Conservation (phyloP, 345 rosid genomes). For the Odontarrhena argentea region DNA sequence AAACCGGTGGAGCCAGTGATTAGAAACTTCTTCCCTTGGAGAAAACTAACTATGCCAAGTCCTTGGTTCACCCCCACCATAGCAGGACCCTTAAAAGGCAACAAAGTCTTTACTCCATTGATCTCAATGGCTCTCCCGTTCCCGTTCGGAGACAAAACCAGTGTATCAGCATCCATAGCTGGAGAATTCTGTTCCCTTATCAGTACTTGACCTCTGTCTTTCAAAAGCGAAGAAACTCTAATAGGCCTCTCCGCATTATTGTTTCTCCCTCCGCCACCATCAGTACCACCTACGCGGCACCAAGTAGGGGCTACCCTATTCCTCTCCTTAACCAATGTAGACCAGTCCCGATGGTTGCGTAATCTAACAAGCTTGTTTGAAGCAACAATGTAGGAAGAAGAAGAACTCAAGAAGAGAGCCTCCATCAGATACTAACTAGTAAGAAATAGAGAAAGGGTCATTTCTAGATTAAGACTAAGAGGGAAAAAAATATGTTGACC, state of each 20-base stretch:
- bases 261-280: slow-evolving; percentile 43
- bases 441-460: slow-evolving; percentile 42
- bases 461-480: slow-evolving; percentile 33
- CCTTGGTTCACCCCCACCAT: slow-evolving; percentile 68
- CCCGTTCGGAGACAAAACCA: slow-evolving; percentile 61
- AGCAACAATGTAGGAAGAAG: slow-evolving; percentile 42
- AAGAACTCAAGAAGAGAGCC: slow-evolving; percentile 65
- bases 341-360: slow-evolving; percentile 34
- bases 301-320: slow-evolving; percentile 39
- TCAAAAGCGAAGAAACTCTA: slow-evolving; percentile 54
- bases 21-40: slow-evolving; percentile 69
- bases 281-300: slow-evolving; percentile 61
- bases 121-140: slow-evolving; percentile 48
- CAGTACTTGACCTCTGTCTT: slow-evolving; percentile 49
- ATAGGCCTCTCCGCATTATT: slow-evolving; percentile 37
- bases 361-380: slow-evolving; percentile 36
- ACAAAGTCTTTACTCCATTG: slow-evolving; percentile 56
- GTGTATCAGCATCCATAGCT: slow-evolving; percentile 58
- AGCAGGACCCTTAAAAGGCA: slow-evolving; percentile 51
- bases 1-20: slow-evolving; percentile 96
- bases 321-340: slow-evolving; percentile 39
- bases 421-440: slow-evolving; percentile 59
- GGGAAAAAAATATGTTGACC: slow-evolving; percentile 28
- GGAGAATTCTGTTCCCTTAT: slow-evolving; percentile 47
- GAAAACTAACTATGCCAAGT: slow-evolving; percentile 82